Evolutionary conservation across 2,329 filamentous ascomycete genomes (phyloP), one percentile per base, ranked within the genome.

Genomic region (Aspergillus sp.): DNA sequence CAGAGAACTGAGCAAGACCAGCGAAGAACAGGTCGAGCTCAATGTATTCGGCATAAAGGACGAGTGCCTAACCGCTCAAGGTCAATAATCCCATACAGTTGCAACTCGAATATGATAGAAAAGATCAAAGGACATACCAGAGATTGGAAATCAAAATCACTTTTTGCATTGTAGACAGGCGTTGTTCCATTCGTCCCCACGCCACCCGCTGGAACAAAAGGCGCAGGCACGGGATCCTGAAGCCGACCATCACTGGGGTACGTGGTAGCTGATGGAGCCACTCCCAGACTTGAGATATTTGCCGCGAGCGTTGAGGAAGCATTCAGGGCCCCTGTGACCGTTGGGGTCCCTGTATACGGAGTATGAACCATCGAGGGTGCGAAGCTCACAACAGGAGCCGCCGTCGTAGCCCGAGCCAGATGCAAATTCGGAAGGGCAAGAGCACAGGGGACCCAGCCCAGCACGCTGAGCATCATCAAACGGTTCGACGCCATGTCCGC

Each of bases 91-190:
- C 30, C 1, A 19, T 19, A 19, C 19, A 2, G 30, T 9, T 32
- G 30, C 3, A 9, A 9, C 12, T 27, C 5, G 27, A 5, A 10
- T 3, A 39, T 9, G 26, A 8, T 1, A 28, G 26, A 2, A 39
- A 28, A 27, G 6, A 7, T 8, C 19, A 19, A 19, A 19, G 19
- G 19, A 54, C 63, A 39, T 58, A 71, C 68, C 51, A 93, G 75
- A 0, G 85, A 89, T 62, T 91, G 77, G 62, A 84, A 93, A 65
- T 93, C 88, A 60, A 89, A 93, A 59, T 94, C 88, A 52, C 83
- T 87, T 57, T 87, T 76, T 0, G 86, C 82, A 50, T 84, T 81
- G 66, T 91, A 91, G 1, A 88, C 79, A 1, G 86, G 86, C 39
- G 77, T 75, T 0, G 80, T 79, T n/a, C 86, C 86, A 50, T 91